Evolutionary conservation across 2,329 filamentous ascomycete species (phyloP).

Genomic region (Colletotrichum kahawae): DNA sequence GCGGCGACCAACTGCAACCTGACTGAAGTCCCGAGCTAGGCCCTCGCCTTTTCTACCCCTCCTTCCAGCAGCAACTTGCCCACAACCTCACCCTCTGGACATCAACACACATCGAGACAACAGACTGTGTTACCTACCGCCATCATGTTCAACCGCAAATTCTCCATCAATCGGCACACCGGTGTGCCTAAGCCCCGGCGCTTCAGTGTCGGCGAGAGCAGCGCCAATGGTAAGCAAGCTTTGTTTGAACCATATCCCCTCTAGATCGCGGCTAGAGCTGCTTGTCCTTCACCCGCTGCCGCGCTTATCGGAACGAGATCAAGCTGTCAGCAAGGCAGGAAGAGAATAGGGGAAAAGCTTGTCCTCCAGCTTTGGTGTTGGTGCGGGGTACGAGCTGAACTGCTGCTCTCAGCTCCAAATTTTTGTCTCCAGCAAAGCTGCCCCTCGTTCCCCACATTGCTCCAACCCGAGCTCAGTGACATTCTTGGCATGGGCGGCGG

Average conservation of each 20-base stretch:
- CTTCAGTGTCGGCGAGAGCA: constrained; percentile 64
- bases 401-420: constrained; percentile 1
- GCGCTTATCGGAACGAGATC: not conserved
- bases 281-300: not conserved
- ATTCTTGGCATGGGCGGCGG: constrained; percentile 9
- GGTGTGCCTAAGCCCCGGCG: constrained; percentile 64
- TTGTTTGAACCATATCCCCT: not conserved
- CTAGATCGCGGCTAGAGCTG: not conserved
- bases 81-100: not conserved
- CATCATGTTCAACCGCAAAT: constrained; percentile 63
- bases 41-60: not conserved
- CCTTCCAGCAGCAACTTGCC: not conserved
- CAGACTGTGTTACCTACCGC: not conserved
- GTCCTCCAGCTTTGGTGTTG: constrained; percentile 1
- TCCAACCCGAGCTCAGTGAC: constrained; percentile 15
- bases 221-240: constrained; percentile 5
- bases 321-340: not conserved
- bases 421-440: constrained; percentile 4
- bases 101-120: not conserved
- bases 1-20: not conserved
- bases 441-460: constrained; percentile 22
- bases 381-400: constrained; percentile 20
- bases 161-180: constrained; percentile 71
- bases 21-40: not conserved
- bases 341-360: constrained; percentile 6